phyloP scores from a whole-genome alignment of 1,139 yeast species.

The Yamadazyma oceani region DNA sequence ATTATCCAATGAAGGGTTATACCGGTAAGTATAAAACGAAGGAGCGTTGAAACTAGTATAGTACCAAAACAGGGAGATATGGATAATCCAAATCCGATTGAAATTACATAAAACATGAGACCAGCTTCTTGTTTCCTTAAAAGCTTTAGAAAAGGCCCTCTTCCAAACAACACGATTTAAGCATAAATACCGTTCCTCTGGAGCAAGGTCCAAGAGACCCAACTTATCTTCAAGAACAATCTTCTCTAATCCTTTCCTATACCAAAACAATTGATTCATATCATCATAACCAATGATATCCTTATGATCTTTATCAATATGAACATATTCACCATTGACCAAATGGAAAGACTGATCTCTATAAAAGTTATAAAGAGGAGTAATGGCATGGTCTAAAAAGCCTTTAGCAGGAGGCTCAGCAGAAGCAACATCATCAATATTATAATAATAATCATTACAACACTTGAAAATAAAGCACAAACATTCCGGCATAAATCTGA shows the following conservation, averaged over 20 bases:
- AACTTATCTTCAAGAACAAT: constrained; percentile 38
- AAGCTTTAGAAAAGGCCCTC: constrained; percentile 53
- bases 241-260: constrained; percentile 47
- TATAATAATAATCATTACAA: constrained; percentile 65
- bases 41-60: constrained; percentile 56
- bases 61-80: constrained; percentile 59
- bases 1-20: constrained; percentile 44
- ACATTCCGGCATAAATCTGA: constrained; percentile 84
- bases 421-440: constrained; percentile 34
- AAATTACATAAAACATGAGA: constrained; percentile 56
- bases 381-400: constrained; percentile 66
- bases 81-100: constrained; percentile 64
- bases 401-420: constrained; percentile 20
- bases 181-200: constrained; percentile 45
- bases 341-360: constrained; percentile 52
- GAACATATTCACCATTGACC: constrained; percentile 36
- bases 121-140: constrained; percentile 60
- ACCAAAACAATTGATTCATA: constrained; percentile 65
- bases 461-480: constrained; percentile 78
- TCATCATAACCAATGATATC: constrained; percentile 61
- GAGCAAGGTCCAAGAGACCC: constrained; percentile 41
- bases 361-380: constrained; percentile 69
- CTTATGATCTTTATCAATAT: constrained; percentile 53
- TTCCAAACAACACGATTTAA: constrained; percentile 50
- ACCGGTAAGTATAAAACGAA: constrained; percentile 52